phyloP scores from a whole-genome alignment of 2,329 filamentous ascomycete species.

The Colletotrichum sp. region DNA sequence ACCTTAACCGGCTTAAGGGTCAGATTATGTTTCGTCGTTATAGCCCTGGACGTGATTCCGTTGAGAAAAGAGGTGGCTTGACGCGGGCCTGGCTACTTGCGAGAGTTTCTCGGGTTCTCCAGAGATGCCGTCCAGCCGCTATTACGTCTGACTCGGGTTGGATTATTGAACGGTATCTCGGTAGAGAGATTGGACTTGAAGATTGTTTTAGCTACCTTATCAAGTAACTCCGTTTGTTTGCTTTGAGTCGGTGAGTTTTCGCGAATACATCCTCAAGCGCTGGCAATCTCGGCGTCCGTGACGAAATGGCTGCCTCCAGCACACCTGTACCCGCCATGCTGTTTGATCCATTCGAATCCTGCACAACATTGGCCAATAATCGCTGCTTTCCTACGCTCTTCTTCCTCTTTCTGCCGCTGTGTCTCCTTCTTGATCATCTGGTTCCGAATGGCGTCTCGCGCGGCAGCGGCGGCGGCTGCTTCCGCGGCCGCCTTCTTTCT shows the following conservation, averaged over 20 bases:
- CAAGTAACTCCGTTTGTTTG: background rate
- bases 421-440: conserved; percentile 43
- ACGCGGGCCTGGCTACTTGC: background rate
- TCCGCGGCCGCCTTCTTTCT: conserved; percentile 16
- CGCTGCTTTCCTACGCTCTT: conserved; percentile 50
- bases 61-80: background rate
- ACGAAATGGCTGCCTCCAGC: conserved; percentile 65
- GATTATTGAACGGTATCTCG: background rate
- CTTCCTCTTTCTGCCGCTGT: conserved; percentile 40
- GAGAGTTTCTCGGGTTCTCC: background rate
- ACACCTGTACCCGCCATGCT: conserved; percentile 65
- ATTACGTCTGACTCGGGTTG: background rate
- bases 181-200: background rate
- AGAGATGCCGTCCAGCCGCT: background rate
- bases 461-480: conserved; percentile 28
- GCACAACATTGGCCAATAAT: conserved; percentile 58
- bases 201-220: background rate
- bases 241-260: background rate
- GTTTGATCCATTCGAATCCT: conserved; percentile 68
- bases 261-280: background rate
- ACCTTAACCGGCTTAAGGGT: background rate
- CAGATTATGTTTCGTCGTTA: background rate
- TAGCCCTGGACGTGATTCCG: background rate
- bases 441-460: conserved; percentile 39
- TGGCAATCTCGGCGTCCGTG: conserved; percentile 35